A percentile compares a stretch with the other conserved stretches of the same genome.
These are phyloP conservation scores for Pseudogymnoascus verrucosus DNA, from an alignment of 2,329 filamentous ascomycete genomes.

Conservation along the genomic window DNA sequence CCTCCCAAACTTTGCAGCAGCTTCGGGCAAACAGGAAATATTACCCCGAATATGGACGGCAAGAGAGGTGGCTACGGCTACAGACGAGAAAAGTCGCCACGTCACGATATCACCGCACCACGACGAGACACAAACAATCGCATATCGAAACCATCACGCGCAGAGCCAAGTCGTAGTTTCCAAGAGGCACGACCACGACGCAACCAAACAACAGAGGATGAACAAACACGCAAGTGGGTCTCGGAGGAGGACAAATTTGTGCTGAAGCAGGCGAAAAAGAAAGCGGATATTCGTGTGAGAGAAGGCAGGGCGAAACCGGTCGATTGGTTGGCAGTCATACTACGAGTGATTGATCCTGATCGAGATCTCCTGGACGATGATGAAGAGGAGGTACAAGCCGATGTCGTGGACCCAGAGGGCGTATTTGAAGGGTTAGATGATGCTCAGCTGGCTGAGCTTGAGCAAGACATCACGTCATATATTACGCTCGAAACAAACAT, in stretches of 20 bases:
- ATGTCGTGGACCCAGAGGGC: constrained; percentile 71
- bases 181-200: constrained; percentile 23
- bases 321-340: constrained; percentile 85
- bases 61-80: constrained; percentile 6
- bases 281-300: constrained; percentile 88
- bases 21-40: neutral
- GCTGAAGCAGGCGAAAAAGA: constrained; percentile 94
- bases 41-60: constrained; percentile 2
- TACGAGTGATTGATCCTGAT: constrained; percentile 80
- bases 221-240: constrained; percentile 75
- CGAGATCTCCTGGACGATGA: constrained; percentile 81
- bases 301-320: constrained; percentile 87
- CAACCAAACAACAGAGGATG: constrained; percentile 44
- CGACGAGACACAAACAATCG: constrained; percentile 47
- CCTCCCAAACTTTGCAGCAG: neutral
- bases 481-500: constrained; percentile 69
- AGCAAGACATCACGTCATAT: constrained; percentile 75
- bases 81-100: constrained; percentile 29
- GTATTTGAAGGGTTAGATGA: constrained; percentile 67
- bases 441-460: constrained; percentile 63
- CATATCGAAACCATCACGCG: constrained; percentile 42
- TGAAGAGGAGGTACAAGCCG: constrained; percentile 63
- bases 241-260: constrained; percentile 95
- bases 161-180: constrained; percentile 20
- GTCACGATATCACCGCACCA: constrained; percentile 46